A percentile compares a stretch with the other conserved stretches of the same genome.
phyloP scores from a whole-genome alignment of 306 rosid genomes.

The Sicyos edulis region DNA sequence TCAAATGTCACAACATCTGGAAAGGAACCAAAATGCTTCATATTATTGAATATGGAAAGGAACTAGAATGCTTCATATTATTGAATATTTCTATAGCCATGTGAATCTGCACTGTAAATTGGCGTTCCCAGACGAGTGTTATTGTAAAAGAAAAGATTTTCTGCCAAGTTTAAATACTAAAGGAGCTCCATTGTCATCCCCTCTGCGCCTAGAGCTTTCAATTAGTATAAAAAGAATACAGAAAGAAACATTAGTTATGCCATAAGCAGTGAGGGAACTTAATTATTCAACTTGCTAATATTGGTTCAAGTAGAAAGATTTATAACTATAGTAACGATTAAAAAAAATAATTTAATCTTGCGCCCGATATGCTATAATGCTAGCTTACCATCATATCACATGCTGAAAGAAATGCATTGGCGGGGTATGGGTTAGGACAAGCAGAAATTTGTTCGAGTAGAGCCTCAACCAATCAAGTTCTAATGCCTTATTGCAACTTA shows the following conservation, averaged over 20 bases:
- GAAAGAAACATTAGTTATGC: slow-evolving; percentile 6
- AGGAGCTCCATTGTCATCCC: slow-evolving; percentile 61
- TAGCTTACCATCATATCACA: slow-evolving; percentile 55
- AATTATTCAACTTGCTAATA: not conserved
- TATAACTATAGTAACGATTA: not conserved
- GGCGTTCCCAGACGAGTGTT: slow-evolving; percentile 39
- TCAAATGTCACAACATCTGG: slow-evolving; percentile 51
- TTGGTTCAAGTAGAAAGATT: not conserved
- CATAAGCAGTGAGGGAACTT: slow-evolving; percentile 10
- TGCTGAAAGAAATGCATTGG: slow-evolving; percentile 53
- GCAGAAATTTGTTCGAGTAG: slow-evolving; percentile 49
- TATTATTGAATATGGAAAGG: too few species aligned
- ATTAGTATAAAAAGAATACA: slow-evolving; percentile 28
- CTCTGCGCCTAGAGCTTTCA: slow-evolving; percentile 78
- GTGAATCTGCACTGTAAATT: slow-evolving; percentile 57
- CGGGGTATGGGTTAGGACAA: slow-evolving; percentile 38
- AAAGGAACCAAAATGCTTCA: slow-evolving; percentile 49
- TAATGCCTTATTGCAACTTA: slow-evolving; percentile 46
- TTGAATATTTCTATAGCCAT: slow-evolving; percentile 57
- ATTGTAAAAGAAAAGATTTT: slow-evolving; percentile 47
- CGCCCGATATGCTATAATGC: not conserved
- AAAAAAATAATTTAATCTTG: not conserved
- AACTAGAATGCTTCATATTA: slow-evolving; percentile 51
- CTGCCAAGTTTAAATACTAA: slow-evolving; percentile 60
- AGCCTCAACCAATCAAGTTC: slow-evolving; percentile 69